Evolutionary conservation across 352 stramenopile species (phyloP).

Genomic region (Phytophthora ohioensis): DNA sequence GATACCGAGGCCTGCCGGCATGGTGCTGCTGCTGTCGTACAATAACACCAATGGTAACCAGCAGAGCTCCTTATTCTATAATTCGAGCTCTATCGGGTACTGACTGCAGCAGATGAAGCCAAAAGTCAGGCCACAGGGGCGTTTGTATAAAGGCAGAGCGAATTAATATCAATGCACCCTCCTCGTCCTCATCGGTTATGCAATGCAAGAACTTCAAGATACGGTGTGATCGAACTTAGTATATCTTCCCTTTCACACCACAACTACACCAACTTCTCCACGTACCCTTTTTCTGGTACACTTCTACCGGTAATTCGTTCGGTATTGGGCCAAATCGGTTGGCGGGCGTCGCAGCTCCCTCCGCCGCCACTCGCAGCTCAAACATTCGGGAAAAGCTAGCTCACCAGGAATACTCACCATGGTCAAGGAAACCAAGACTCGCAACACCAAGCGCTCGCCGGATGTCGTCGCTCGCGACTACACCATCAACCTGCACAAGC

Average conservation of each 20-base stretch:
- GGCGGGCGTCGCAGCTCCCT: constrained; percentile 21
- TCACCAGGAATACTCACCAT: constrained; percentile 67
- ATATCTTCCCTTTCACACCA: neutral
- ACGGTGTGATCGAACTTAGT: neutral
- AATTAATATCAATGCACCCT: too few relatives aligned
- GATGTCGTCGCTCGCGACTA: constrained; percentile 98
- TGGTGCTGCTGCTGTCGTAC: neutral
- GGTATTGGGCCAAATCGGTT: constrained; percentile 37
- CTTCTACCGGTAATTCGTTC: constrained; percentile 11
- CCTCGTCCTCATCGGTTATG: too few relatives aligned
- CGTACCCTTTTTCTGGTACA: constrained; percentile 9
- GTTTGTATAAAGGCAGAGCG: too few relatives aligned
- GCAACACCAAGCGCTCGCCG: constrained; percentile 86
- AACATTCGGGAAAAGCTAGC: constrained; percentile 55
- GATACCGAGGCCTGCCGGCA: neutral
- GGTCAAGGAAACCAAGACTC: constrained; percentile 91
- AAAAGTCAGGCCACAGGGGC: too few relatives aligned
- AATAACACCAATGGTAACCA: neutral
- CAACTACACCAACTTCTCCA: neutral
- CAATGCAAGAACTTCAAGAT: too few relatives aligned
- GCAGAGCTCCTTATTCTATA: neutral
- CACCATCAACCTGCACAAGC: constrained; percentile 99
- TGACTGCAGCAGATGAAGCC: too few relatives aligned
- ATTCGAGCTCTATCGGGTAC: neutral
- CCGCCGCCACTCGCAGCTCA: constrained; percentile 14